A percentile compares a stretch with the other conserved stretches of the same genome.
These are phyloP conservation scores for Pelargonium citronellum DNA, from an alignment of 441 rosid species.

Conservation along the genomic window DNA sequence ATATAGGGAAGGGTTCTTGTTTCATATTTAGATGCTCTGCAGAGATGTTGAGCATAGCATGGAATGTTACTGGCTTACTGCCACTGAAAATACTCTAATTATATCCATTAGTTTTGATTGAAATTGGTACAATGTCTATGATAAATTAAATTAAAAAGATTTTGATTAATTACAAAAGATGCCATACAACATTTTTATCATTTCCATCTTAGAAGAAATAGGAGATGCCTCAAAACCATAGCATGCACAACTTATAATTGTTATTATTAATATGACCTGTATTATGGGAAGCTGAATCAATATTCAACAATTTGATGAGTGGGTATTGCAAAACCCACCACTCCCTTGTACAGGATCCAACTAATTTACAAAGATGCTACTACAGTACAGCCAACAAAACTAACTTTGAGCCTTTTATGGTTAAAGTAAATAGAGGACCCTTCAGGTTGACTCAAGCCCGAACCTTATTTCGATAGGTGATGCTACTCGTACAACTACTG, in stretches of 20 bases:
- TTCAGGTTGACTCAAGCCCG: background rate
- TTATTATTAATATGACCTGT: background rate
- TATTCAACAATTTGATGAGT: background rate
- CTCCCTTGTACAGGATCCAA: conserved; percentile 3
- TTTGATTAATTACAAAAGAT: no score
- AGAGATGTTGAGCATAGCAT: no score
- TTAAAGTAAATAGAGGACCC: background rate
- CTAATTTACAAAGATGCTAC: conserved; percentile 5
- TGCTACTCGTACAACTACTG: no score
- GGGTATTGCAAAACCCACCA: background rate
- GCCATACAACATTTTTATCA: background rate
- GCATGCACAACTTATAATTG: no score
- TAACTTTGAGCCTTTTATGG: background rate
- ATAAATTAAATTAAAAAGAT: no score
- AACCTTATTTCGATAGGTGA: conserved; percentile 2
- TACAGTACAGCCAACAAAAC: background rate
- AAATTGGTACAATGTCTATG: no score
- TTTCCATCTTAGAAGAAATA: no score
- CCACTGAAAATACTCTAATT: no score
- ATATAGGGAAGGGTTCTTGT: no score
- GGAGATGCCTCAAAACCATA: background rate
- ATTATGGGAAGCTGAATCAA: background rate
- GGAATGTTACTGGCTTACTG: no score
- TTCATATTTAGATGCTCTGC: no score
- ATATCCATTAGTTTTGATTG: no score